Evolutionary conservation across 192 early-diverging fungal genomes (phyloP).

Genomic region (Coemansia sp.): DNA sequence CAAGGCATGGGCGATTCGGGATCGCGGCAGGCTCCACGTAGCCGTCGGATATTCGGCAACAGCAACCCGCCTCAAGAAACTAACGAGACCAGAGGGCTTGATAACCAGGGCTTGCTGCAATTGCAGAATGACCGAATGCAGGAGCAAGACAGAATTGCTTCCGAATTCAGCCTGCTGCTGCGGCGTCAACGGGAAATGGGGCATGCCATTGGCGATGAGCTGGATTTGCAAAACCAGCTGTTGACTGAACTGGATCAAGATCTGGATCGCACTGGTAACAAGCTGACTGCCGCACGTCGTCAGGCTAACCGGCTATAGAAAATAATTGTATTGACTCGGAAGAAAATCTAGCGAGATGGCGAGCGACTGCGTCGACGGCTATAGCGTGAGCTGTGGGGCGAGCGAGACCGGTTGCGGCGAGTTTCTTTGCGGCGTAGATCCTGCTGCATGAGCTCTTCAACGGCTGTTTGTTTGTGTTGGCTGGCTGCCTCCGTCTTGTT

Average conservation of each 20-base stretch:
- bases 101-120: conserved; percentile 70
- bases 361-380: conserved; percentile 7
- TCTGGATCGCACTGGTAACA: conserved; percentile 71
- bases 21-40: conserved; percentile 25
- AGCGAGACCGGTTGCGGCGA: conserved; percentile 25
- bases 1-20: conserved; percentile 13
- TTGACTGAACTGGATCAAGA: conserved; percentile 79
- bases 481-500: not conserved
- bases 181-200: conserved; percentile 85
- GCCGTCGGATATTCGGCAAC: conserved; percentile 72
- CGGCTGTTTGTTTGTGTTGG: conserved; percentile 11
- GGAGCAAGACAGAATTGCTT: conserved; percentile 77
- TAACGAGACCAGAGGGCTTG: conserved; percentile 70
- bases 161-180: conserved; percentile 72
- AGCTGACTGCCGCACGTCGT: conserved; percentile 74
- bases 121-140: conserved; percentile 77
- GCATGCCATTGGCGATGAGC: conserved; percentile 79
- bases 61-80: conserved; percentile 67
- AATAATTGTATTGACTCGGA: conserved; percentile 4
- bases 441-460: conserved; percentile 22
- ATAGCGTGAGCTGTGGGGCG: conserved; percentile 7
- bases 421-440: conserved; percentile 22
- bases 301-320: conserved; percentile 72
- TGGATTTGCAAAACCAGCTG: conserved; percentile 88
- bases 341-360: not conserved